phyloP scores from a whole-genome alignment of 2,329 filamentous ascomycete species.

The Fusarium marasasianum region DNA sequence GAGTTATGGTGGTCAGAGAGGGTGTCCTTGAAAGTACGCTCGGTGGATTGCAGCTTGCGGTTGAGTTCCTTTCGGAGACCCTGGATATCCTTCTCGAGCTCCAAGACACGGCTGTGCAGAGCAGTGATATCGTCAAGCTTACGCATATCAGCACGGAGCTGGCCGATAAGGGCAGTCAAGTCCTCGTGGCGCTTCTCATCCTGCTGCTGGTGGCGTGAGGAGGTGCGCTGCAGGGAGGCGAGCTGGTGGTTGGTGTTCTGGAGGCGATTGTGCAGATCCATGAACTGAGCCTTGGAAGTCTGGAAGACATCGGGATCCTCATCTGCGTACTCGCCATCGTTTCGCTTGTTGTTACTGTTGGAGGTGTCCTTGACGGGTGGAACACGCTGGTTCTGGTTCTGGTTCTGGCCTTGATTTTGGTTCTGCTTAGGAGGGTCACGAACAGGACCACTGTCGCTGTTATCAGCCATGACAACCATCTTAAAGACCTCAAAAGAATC shows the following conservation, averaged over 20 bases:
- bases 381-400: slow-evolving; percentile 19
- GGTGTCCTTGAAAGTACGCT: slow-evolving; percentile 62
- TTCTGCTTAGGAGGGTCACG: slow-evolving; percentile 42
- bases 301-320: slow-evolving; percentile 57
- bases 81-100: slow-evolving; percentile 67
- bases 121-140: slow-evolving; percentile 56
- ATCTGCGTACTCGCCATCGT: slow-evolving; percentile 58
- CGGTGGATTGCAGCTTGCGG: slow-evolving; percentile 61
- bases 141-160: slow-evolving; percentile 58
- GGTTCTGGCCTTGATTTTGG: slow-evolving; percentile 4
- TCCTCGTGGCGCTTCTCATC: slow-evolving; percentile 68
- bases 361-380: slow-evolving; percentile 31
- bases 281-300: slow-evolving; percentile 72
- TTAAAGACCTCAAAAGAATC: slow-evolving; percentile 97
- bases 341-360: slow-evolving; percentile 39
- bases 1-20: slow-evolving; percentile 61
- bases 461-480: slow-evolving; percentile 75
- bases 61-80: slow-evolving; percentile 62
- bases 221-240: slow-evolving; percentile 66
- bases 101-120: slow-evolving; percentile 57
- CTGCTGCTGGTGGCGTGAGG: slow-evolving; percentile 60
- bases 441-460: slow-evolving; percentile 39
- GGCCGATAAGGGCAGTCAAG: slow-evolving; percentile 57
- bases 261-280: slow-evolving; percentile 85
- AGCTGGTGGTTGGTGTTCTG: slow-evolving; percentile 78